Base-by-base conservation (phyloP, 495 filamentous ascomycete genomes). In the Xylaria acuta region DNA sequence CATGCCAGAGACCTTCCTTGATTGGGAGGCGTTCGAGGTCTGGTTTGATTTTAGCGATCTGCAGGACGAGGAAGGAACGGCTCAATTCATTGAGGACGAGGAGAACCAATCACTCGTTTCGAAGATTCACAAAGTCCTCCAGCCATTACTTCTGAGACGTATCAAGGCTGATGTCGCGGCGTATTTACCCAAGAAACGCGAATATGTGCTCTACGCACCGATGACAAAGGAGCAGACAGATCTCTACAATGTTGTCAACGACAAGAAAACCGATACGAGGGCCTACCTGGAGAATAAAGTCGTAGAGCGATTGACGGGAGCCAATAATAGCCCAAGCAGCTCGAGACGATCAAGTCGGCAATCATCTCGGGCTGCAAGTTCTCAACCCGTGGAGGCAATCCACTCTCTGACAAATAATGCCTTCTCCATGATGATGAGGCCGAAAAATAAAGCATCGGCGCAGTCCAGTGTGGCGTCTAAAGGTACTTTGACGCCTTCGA, bases 41-140 rank as follows among this genome's bases (percentile, higher is more conserved):
- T 97, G 94, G 94, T 99, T 99, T 74, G 95, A 99, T 77, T 99
- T 99, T 74, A 94, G 92, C 1, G 94, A 92, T 8, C 84, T 98
- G 5, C 88, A 95, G 70, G 93, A 97, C 67, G 86, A 88, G 67
- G 84, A 90, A 60, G 90, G 90, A 3, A 90, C 91, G 30, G 86
- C 90, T 49, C 86, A 93, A 62, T 91, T 94, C 74, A 85, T 95
- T 20, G 87, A 88, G 54, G 92, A 95, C 78, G 89, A 95, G 70
- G 88, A 90, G 69, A 95, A 94, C 80, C 89, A 92, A 60, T 92
- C 93, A 38, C 86, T 98, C 3, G 92, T 99, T 11, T 90, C 92
- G 40, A 94, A 93, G 47, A 92, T 99, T 75, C 96, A 98, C 78
- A 89, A 93, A 0, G 94, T 99, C 40, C 82, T 99, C 1, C 97